phyloP scores from a whole-genome alignment of 352 stramenopile genomes.

The Globisporangium ultimum region DNA sequence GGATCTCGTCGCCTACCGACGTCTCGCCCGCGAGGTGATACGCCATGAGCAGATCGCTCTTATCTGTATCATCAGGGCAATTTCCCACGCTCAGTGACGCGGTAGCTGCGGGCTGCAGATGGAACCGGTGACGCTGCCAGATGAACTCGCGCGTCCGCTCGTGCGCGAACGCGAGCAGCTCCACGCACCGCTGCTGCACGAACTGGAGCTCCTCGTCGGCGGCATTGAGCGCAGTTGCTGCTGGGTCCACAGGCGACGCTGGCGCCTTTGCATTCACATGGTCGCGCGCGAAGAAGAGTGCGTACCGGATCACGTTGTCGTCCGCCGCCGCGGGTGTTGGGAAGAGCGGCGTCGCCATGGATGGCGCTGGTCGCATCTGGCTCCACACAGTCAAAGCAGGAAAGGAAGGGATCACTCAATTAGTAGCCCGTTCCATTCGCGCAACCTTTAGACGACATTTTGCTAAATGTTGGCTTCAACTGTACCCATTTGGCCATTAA shows the following conservation, averaged over 20 bases:
- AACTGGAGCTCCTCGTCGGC: conserved; percentile 6
- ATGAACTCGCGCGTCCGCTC: conserved; percentile 41
- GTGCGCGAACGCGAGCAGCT: conserved; percentile 23
- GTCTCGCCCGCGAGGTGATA: conserved; percentile 39
- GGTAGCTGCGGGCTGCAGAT: conserved; percentile 20
- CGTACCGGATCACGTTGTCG: conserved; percentile 18
- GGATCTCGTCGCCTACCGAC: conserved; percentile 50
- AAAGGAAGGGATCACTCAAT: too few species aligned
- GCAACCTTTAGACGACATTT: too few species aligned
- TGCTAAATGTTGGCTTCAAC: too few species aligned
- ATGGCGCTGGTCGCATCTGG: not conserved
- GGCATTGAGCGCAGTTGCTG: not conserved
- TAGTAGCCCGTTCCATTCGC: too few species aligned
- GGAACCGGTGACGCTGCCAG: conserved; percentile 55
- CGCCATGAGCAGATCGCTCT: conserved; percentile 7
- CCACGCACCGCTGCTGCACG: conserved; percentile 6
- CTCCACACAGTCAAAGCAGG: too few species aligned
- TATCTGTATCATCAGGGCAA: not conserved
- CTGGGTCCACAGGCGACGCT: not conserved
- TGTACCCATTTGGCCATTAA: too few species aligned
- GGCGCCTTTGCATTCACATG: not conserved
- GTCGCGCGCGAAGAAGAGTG: conserved; percentile 10
- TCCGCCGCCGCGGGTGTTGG: conserved; percentile 10
- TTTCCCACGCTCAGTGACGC: too few species aligned
- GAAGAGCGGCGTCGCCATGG: conserved; percentile 54